phyloP scores from a whole-genome alignment of 1,139 yeast species.

The Suhomyces panamericanus region DNA sequence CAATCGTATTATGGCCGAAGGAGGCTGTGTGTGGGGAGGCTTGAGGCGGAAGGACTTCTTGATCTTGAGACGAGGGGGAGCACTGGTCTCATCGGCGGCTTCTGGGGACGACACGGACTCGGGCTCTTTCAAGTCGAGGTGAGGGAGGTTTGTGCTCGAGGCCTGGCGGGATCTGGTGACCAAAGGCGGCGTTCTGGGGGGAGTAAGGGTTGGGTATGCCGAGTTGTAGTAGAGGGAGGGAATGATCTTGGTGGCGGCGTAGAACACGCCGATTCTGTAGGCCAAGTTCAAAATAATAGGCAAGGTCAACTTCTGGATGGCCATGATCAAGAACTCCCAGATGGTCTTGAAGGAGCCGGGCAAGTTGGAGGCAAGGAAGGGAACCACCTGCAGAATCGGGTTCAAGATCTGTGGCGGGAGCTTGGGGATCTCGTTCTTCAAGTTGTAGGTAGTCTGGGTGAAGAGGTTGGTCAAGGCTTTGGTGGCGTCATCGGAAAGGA shows the following conservation, averaged over 20 bases:
- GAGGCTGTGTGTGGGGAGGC: slow-evolving; percentile 31
- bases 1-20: slow-evolving; percentile 53
- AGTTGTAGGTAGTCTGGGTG: slow-evolving; percentile 38
- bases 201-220: slow-evolving; percentile 27
- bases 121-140: slow-evolving; percentile 7
- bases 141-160: slow-evolving; percentile 16
- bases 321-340: slow-evolving; percentile 66
- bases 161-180: slow-evolving; percentile 21
- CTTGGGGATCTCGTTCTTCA: slow-evolving; percentile 41
- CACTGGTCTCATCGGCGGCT: background rate
- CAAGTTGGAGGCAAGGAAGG: slow-evolving; percentile 52
- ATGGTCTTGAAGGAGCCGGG: slow-evolving; percentile 64
- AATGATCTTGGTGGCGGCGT: slow-evolving; percentile 90
- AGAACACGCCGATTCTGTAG: slow-evolving; percentile 82
- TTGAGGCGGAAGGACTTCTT: slow-evolving; percentile 17
- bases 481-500: slow-evolving; percentile 57
- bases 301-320: slow-evolving; percentile 74
- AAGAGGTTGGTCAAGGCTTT: slow-evolving; percentile 39
- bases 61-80: slow-evolving; percentile 4
- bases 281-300: slow-evolving; percentile 80
- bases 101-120: background rate
- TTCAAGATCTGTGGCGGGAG: slow-evolving; percentile 43
- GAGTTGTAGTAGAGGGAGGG: slow-evolving; percentile 63
- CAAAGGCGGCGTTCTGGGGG: slow-evolving; percentile 26
- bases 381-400: slow-evolving; percentile 43